Evolutionary conservation across 305 asterid genomes (phyloP).

Genomic region (Fraxinus ornus): DNA sequence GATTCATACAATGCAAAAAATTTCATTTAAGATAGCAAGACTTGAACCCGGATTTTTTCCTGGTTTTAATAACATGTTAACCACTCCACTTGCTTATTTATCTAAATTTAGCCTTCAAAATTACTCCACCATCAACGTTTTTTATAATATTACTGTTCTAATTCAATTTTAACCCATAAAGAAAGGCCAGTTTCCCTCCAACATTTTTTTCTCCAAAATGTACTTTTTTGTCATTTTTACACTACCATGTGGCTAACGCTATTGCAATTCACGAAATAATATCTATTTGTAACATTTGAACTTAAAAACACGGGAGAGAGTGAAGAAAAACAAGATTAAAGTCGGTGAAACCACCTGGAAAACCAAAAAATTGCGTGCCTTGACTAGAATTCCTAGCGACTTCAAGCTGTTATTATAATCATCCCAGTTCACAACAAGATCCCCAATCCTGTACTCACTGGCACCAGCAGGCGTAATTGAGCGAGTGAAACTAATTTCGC

Average conservation of each 20-base stretch:
- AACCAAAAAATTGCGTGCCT: slow-evolving; percentile 94
- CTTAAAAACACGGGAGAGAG: background rate
- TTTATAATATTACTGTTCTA: background rate
- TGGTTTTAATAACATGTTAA: background rate
- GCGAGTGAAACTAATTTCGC: slow-evolving; percentile 74
- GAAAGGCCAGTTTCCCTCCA: slow-evolving; percentile 9
- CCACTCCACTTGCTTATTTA: background rate
- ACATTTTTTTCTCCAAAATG: background rate
- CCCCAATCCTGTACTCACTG: slow-evolving; percentile 81
- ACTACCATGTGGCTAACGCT: background rate
- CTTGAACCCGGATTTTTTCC: background rate
- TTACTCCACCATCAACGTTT: background rate
- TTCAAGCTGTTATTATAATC: slow-evolving; percentile 70
- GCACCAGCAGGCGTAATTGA: slow-evolving; percentile 72
- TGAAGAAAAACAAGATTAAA: background rate
- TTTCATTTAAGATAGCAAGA: background rate
- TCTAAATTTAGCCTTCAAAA: background rate
- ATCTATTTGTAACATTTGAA: background rate
- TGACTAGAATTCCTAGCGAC: slow-evolving; percentile 86
- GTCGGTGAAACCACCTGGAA: slow-evolving; percentile 63
- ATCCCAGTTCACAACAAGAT: slow-evolving; percentile 65
- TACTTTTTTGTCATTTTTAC: background rate
- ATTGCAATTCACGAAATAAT: background rate
- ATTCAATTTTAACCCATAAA: slow-evolving; percentile 15
- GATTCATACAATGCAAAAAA: background rate